Conservation (phyloP, 1,284 basidiomycete genomes). For the Pyrrhoderma lamaoense region DNA sequence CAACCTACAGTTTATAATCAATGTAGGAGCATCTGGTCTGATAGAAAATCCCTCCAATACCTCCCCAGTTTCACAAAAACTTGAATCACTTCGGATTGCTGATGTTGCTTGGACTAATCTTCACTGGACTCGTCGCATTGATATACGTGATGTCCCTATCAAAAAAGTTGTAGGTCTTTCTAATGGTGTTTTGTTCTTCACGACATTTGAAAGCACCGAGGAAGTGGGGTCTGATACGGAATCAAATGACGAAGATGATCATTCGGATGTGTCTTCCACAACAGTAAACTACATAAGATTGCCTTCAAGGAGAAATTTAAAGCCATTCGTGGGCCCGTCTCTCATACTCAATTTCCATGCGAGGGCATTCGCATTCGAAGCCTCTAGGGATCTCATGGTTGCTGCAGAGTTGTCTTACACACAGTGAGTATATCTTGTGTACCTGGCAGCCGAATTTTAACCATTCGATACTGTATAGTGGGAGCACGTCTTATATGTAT, state of each 20-base stretch:
- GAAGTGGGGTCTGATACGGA: too few relatives aligned
- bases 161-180: constrained; percentile 6
- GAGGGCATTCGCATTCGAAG: constrained; percentile 5
- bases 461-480: not conserved
- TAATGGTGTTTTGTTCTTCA: constrained; percentile 1
- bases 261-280: not conserved
- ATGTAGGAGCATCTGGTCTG: constrained; percentile 1
- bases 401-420: not conserved
- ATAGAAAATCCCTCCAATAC: not conserved
- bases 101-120: constrained; percentile 10
- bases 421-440: not conserved
- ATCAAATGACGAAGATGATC: too few relatives aligned
- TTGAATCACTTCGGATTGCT: not conserved
- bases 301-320: not conserved
- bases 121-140: constrained; percentile 4
- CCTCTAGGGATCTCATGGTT: constrained; percentile 3
- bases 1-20: constrained; percentile 1
- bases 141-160: not conserved
- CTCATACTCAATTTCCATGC: not conserved
- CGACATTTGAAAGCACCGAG: not conserved
- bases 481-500: not conserved
- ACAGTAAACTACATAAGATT: constrained; percentile 3
- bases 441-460: not conserved
- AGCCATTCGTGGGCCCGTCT: not conserved
- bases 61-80: not conserved